Evolutionary conservation across 495 filamentous ascomycete species (phyloP).

Genomic region (Neurospora sp.): DNA sequence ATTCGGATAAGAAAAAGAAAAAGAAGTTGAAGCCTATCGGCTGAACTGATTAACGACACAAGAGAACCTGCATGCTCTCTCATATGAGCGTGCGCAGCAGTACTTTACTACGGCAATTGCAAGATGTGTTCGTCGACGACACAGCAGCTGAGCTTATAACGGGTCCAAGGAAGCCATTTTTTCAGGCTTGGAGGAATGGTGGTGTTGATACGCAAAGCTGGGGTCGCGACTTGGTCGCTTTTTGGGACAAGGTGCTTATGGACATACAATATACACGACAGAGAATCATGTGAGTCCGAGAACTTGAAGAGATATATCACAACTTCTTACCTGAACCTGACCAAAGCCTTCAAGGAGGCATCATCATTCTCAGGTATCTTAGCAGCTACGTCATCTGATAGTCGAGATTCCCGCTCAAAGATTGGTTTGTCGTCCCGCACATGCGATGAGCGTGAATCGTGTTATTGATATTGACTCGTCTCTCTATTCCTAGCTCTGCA

Average conservation of each 20-base stretch:
- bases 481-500: neutral
- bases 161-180: neutral
- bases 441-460: neutral
- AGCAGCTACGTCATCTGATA: neutral
- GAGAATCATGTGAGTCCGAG: neutral
- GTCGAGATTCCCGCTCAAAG: neutral
- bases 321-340: neutral
- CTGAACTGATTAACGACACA: conserved; percentile 12
- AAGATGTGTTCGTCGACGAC: neutral
- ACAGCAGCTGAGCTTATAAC: neutral
- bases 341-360: neutral
- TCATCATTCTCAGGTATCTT: neutral
- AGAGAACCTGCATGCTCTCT: neutral
- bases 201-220: neutral
- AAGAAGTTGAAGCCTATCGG: conserved; percentile 62
- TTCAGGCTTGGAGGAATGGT: neutral
- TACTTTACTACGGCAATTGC: neutral
- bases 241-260: neutral
- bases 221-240: neutral
- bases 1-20: conserved; percentile 85
- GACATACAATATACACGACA: neutral
- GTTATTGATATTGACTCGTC: neutral
- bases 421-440: neutral
- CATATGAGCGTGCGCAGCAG: neutral
- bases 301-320: neutral